Evolutionary conservation across 768 basidiomycete species (phyloP).

Genomic region (Cubamyces lactineus): DNA sequence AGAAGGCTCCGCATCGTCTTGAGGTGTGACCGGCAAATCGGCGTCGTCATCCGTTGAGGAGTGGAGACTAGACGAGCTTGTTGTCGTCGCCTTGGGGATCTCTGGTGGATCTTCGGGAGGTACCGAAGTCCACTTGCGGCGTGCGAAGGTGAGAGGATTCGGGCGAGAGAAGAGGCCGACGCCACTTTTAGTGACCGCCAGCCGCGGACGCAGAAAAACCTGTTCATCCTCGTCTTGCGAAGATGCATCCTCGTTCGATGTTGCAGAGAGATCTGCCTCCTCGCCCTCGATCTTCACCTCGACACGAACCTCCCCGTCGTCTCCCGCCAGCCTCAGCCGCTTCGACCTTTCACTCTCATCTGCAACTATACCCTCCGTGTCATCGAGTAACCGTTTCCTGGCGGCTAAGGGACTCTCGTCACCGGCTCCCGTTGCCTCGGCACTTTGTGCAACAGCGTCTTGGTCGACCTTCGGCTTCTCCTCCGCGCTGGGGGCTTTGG

Average conservation of each 20-base stretch:
- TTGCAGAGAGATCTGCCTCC: conserved; percentile 20
- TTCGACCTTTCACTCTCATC: conserved; percentile 27
- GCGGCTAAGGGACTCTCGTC: conserved; percentile 8
- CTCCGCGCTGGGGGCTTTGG: conserved; percentile 3
- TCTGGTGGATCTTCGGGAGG: conserved; percentile 21
- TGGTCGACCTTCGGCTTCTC: background rate
- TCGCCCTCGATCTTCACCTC: conserved; percentile 24
- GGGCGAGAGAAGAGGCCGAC: conserved; percentile 30
- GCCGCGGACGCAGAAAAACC: conserved; percentile 18
- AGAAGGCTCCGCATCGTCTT: conserved; percentile 20
- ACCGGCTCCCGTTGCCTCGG: conserved; percentile 1
- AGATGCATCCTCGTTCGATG: conserved; percentile 18
- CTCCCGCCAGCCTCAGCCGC: conserved; percentile 11
- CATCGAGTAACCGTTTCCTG: conserved; percentile 16
- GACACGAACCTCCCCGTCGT: conserved; percentile 10
- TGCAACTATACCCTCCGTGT: background rate
- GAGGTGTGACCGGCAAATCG: conserved; percentile 29
- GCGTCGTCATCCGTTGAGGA: conserved; percentile 28
- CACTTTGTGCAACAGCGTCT: background rate
- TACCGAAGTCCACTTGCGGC: conserved; percentile 36
- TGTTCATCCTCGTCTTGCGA: conserved; percentile 22
- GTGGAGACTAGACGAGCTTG: conserved; percentile 5
- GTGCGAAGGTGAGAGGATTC: conserved; percentile 39
- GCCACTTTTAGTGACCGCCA: conserved; percentile 22
- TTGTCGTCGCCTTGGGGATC: background rate